Evolutionary conservation across 2,329 filamentous ascomycete genomes (phyloP), one percentile per base, ranked within the genome.

Genomic region (Chaetoscypha palmicola): DNA sequence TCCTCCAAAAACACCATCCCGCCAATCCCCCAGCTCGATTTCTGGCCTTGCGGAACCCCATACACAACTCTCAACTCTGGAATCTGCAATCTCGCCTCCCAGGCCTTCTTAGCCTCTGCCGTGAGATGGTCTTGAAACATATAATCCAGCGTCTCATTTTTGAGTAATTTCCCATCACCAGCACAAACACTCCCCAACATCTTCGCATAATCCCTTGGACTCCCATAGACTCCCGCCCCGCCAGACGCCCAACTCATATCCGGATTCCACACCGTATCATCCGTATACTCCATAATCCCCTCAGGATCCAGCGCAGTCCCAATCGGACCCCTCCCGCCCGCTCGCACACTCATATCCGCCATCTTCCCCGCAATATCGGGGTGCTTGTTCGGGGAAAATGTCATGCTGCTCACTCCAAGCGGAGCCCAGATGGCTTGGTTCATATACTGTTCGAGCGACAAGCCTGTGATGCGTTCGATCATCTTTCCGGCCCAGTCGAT

Each of bases 401-500:
- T 50, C 3, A 58, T 51, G 8, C 37, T 35, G 3, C 38, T 47
- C 1, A 58, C 52, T 2, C 49, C 54, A 0, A 61, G 44, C 4
- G 55, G 55, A 10, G 19, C 47, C 53, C 53, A 71, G 31, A 78
- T 62, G 19, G 74, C 57, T 37, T 67, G 60, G 38, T 71, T 64
- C 12, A 77, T 52, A 48, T 76, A 78, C 5, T 30, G 40, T 31
- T 58, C 52, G 1, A 59, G 44, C 3, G 48, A 46, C 0, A 48
- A 45, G 23, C 21, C 33, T n/a, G 47, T 47, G 34, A 55, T 45
- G 8, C 74, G 66, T 51, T 76, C 68, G 1, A 78, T 55, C 0
- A 67, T 63, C 2, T 73, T 55, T 2, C 75, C 74, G 0, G 70
- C 74, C 74, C 73, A 79, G 53, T 78, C 74, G 5, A 77, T 62